phyloP scores from a whole-genome alignment of 139 green algal species.

The Coccomyxa sp. region DNA sequence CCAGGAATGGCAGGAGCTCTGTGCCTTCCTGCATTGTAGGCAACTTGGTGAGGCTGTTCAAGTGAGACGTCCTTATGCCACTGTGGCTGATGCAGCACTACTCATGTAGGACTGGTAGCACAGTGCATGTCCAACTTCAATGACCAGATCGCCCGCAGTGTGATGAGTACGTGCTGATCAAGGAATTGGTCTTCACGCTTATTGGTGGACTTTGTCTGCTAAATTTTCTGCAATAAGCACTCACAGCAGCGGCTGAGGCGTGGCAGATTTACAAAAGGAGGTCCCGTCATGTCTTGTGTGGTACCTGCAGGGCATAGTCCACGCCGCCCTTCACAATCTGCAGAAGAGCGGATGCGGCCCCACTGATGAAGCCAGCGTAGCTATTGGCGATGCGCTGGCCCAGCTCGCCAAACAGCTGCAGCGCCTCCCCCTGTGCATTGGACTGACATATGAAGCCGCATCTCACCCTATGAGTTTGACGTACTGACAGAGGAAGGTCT shows the following conservation, averaged over 20 bases:
- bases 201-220: neutral
- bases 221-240: neutral
- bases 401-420: slow-evolving; percentile 9
- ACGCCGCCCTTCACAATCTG: slow-evolving; percentile 17
- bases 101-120: neutral
- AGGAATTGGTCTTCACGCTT: neutral
- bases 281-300: too few species aligned
- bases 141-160: too few species aligned
- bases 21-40: slow-evolving; percentile 8
- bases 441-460: too few species aligned
- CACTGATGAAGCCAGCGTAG: slow-evolving; percentile 12
- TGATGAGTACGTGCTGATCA: neutral
- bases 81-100: too few species aligned
- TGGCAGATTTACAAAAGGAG: neutral
- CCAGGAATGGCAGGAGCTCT: slow-evolving; percentile 25
- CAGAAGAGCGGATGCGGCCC: neutral
- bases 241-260: neutral
- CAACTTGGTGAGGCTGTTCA: too few species aligned
- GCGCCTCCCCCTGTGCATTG: neutral
- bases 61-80: too few species aligned
- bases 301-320: slow-evolving; percentile 9
- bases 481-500: too few species aligned
- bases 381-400: slow-evolving; percentile 4
- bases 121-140: neutral
- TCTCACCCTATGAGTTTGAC: too few species aligned